These are phyloP conservation scores for Cynanchum wilfordii DNA, from an alignment of 257 asterid species.

Conservation along the genomic window DNA sequence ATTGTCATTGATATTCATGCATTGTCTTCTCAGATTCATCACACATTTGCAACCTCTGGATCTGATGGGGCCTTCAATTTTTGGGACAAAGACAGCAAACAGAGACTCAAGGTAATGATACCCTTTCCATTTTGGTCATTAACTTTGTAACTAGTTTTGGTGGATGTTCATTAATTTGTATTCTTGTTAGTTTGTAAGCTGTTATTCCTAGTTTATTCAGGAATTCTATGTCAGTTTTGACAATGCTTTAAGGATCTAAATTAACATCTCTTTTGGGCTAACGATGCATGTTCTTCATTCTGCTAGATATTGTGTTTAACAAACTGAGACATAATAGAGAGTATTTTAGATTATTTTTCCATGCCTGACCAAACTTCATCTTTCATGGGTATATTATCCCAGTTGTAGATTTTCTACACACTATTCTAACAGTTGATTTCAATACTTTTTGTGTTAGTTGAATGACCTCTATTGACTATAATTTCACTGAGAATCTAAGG, in stretches of 20 bases:
- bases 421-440: background rate
- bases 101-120: constrained; percentile 73
- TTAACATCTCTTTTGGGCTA: background rate
- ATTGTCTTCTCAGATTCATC: constrained; percentile 53
- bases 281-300: background rate
- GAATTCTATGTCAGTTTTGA: background rate
- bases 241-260: background rate
- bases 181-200: background rate
- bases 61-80: constrained; percentile 94
- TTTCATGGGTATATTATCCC: background rate
- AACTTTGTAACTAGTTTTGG: background rate
- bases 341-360: background rate
- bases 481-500: background rate
- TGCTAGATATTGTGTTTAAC: background rate
- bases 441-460: background rate
- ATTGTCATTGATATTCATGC: constrained; percentile 7
- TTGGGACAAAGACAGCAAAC: constrained; percentile 98
- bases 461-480: background rate
- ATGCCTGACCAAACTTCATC: background rate
- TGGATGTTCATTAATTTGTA: background rate
- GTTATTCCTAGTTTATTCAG: background rate
- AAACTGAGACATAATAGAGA: background rate
- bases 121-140: background rate
- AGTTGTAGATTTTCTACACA: background rate
- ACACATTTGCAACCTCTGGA: constrained; percentile 92